phyloP scores from a whole-genome alignment of 805 yeast genomes.

The Spathaspora boniae region DNA sequence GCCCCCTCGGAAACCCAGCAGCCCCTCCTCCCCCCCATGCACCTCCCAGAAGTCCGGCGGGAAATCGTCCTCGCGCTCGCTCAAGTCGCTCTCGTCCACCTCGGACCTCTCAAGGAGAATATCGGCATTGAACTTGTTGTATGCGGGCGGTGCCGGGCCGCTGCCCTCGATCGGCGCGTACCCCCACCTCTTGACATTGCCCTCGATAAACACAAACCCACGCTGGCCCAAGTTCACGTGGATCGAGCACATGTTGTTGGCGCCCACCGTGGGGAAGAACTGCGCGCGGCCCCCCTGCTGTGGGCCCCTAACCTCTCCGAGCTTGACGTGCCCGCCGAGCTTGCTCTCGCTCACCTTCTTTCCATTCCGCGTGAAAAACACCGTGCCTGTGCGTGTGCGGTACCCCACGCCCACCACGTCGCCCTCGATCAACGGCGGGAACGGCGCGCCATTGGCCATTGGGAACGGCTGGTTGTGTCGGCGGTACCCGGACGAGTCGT shows the following conservation, averaged over 20 bases:
- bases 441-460: constrained; percentile 43
- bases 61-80: constrained; percentile 45
- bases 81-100: constrained; percentile 45
- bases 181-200: constrained; percentile 93
- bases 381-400: constrained; percentile 74
- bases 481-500: constrained; percentile 80
- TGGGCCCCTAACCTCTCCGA: constrained; percentile 67
- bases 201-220: constrained; percentile 89
- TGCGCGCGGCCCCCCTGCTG: constrained; percentile 48
- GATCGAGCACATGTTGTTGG: constrained; percentile 75
- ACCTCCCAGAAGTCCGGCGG: constrained; percentile 61
- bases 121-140: constrained; percentile 75
- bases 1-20: no score
- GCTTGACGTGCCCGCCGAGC: constrained; percentile 73
- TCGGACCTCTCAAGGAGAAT: constrained; percentile 68
- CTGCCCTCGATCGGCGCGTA: constrained; percentile 86
- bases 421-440: constrained; percentile 67
- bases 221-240: constrained; percentile 87
- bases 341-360: constrained; percentile 79
- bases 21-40: no score
- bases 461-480: constrained; percentile 76
- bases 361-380: constrained; percentile 94
- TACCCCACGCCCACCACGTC: constrained; percentile 94
- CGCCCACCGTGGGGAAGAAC: constrained; percentile 86
- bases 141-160: constrained; percentile 92